phyloP scores from a whole-genome alignment of 805 yeast species.

The Tetrapisispora iriomotensis region DNA sequence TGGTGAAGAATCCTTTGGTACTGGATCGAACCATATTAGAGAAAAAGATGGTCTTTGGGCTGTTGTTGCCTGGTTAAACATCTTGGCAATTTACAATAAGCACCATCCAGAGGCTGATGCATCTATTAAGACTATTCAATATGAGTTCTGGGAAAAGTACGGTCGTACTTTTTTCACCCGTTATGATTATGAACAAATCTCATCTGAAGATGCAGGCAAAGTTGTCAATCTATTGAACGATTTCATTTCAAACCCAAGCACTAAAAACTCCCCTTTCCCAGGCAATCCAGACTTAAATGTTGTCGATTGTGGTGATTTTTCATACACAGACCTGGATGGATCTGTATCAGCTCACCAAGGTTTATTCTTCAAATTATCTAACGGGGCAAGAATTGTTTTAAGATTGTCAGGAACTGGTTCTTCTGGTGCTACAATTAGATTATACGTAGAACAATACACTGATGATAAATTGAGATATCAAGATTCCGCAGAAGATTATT shows the following conservation, averaged over 20 bases:
- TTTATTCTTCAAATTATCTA: slow-evolving; percentile 66
- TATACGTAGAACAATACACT: slow-evolving; percentile 81
- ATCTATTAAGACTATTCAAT: slow-evolving; percentile 72
- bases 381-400: slow-evolving; percentile 79
- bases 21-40: slow-evolving; percentile 94
- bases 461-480: slow-evolving; percentile 42
- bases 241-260: slow-evolving; percentile 30
- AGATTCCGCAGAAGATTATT: slow-evolving; percentile 54
- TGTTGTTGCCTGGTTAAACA: slow-evolving; percentile 91
- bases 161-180: slow-evolving; percentile 98
- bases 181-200: slow-evolving; percentile 84
- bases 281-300: slow-evolving; percentile 42
- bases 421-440: slow-evolving; percentile 91
- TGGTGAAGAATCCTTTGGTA: slow-evolving; percentile 97
- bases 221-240: slow-evolving; percentile 47
- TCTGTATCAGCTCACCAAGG: slow-evolving; percentile 86
- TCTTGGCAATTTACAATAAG: slow-evolving; percentile 73
- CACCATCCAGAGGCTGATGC: slow-evolving; percentile 47
- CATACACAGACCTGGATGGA: slow-evolving; percentile 92
- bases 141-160: slow-evolving; percentile 79
- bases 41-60: slow-evolving; percentile 99
- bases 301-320: slow-evolving; percentile 76
- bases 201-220: slow-evolving; percentile 60
- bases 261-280: slow-evolving; percentile 44
- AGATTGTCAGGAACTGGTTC: slow-evolving; percentile 97